Conservation (phyloP, 2,329 filamentous ascomycete species). For the Cladosporium sp. region DNA sequence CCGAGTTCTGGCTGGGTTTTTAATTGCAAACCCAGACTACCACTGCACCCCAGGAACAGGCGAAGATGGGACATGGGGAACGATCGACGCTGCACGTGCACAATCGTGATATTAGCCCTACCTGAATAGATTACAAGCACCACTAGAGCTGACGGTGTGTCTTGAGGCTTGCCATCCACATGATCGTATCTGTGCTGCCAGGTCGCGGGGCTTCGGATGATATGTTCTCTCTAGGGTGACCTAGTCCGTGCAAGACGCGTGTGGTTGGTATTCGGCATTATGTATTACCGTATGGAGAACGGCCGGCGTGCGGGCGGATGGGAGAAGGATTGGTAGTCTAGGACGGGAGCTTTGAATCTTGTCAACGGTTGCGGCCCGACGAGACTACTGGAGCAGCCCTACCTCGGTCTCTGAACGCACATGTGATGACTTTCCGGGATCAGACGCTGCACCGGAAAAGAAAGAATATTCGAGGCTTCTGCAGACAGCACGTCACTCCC, state of each 20-base stretch:
- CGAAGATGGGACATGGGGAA: background rate
- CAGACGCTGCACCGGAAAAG: background rate
- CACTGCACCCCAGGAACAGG: background rate
- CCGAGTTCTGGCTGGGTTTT: background rate
- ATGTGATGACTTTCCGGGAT: background rate
- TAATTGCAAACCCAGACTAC: background rate
- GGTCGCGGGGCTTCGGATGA: background rate
- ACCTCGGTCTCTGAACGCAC: background rate
- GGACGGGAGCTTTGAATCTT: background rate
- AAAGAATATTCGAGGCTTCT: background rate
- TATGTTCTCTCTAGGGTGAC: background rate
- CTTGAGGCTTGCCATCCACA: background rate
- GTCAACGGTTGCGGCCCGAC: background rate
- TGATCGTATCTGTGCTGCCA: background rate
- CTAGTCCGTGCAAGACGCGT: background rate
- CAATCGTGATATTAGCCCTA: background rate
- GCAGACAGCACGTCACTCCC: background rate
- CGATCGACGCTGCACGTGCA: constrained; percentile 1
- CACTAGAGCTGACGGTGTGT: background rate
- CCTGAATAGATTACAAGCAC: background rate
- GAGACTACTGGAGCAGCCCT: background rate
- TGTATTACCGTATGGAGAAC: background rate
- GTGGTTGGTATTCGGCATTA: background rate
- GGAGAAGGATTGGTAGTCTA: background rate
- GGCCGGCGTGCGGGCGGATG: background rate